Conservation (phyloP, 1,284 basidiomycete genomes). For the Phellinidium pouzarii region DNA sequence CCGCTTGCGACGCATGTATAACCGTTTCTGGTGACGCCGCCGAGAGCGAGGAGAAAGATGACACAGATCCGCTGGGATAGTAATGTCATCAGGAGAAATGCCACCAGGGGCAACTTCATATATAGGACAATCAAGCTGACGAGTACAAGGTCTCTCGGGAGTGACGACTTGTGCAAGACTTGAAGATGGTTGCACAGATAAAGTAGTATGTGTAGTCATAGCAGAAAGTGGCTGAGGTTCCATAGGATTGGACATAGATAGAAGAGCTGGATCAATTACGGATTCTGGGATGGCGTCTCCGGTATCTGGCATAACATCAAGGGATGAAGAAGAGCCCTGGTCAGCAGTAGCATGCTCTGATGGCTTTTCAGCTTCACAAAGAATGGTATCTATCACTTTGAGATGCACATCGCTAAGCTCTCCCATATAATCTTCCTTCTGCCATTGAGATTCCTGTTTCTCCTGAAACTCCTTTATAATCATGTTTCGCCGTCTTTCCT, state of each 20-base stretch:
- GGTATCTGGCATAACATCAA: not conserved
- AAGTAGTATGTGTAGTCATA: not conserved
- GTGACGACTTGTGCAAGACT: not conserved
- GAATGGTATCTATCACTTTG: constrained; percentile 40
- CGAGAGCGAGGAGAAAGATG: constrained; percentile 50
- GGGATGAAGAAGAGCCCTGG: not conserved
- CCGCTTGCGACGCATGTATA: constrained; percentile 68
- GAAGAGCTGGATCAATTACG: constrained; percentile 27
- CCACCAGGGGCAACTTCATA: not conserved
- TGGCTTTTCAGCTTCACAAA: constrained; percentile 33
- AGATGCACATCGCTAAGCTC: constrained; percentile 34
- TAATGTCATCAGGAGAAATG: constrained; percentile 8
- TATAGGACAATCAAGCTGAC: constrained; percentile 12
- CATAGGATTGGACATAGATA: constrained; percentile 6
- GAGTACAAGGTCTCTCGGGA: not conserved
- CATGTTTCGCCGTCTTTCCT: constrained; percentile 22
- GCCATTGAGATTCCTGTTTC: constrained; percentile 28
- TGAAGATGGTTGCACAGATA: not conserved
- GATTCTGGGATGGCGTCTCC: constrained; percentile 19
- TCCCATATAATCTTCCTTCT: constrained; percentile 32
- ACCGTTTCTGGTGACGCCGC: constrained; percentile 50
- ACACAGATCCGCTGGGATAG: constrained; percentile 30
- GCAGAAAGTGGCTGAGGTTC: not conserved
- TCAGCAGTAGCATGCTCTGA: not conserved
- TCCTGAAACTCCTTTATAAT: constrained; percentile 21